Evolutionary conservation across 352 stramenopile genomes (phyloP), one percentile per base, ranked within the genome.

Genomic region (Globisporangium paddicum): DNA sequence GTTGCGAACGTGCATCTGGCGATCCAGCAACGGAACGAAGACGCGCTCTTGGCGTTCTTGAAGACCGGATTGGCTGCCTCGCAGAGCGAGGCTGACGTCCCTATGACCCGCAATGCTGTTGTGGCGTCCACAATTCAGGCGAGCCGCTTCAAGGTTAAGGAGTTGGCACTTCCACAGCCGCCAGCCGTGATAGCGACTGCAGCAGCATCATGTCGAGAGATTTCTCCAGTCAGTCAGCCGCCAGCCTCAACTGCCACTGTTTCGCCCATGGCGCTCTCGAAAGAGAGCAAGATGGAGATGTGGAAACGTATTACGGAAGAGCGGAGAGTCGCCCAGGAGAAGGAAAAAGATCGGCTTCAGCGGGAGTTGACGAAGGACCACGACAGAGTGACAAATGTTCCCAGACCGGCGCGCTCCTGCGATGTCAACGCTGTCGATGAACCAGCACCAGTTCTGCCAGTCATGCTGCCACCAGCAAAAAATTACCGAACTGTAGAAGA

Each of bases 271-370:
- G 51, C 50, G 19, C 53, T 87, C 11, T 80, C 75, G 1, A 80
- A 80, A 48, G 66, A 77, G 19, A 72, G 46, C 61, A 90, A 88
- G 37, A 66, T 88, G 55, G 68, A 86, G 58, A 72, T 88, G 37
- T 88, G 80, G 77, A 87, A 87, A 63, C 73, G 70, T 1, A 75
- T 86, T 51, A 72, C 76, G 40, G 68, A 80, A 7, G 67, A 87
- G 19, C 75, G 77, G 6, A 79, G 72, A 28, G 55, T 53, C 9
- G 60, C 69, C 26, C 68, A 79, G 4, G 40, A 66, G 40, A 57
- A 53, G 11, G 71, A 75, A 5, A 61, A 58, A 23, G 42, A 42
- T 2, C 67, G 37, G 23, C 66, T 58, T 14, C 60, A 66, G 44
- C 51, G 25, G 32, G 44, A 55, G n/a, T 16, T 55, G n/a, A 10